Conservation (phyloP, 2,329 filamentous ascomycete species). For the Xylariaceae sp. region DNA sequence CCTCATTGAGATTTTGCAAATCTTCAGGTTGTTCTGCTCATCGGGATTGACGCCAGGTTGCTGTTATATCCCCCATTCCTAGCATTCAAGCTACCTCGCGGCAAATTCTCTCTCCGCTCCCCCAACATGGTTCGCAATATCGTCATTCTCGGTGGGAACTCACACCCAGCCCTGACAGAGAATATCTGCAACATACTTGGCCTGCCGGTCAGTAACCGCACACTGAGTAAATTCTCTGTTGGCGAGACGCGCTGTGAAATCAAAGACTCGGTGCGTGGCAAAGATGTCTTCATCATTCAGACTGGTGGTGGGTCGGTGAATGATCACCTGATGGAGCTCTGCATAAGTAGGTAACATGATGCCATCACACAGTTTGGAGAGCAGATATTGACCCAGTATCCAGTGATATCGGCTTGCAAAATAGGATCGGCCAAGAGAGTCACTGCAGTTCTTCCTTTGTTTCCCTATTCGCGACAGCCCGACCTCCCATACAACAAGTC, state of each 20-base stretch:
- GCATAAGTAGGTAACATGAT: constrained; percentile 67
- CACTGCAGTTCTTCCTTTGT: constrained; percentile 91
- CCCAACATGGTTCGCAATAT: constrained; percentile 88
- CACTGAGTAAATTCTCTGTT: constrained; percentile 90
- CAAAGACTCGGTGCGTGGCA: constrained; percentile 92
- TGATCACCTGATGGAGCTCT: constrained; percentile 93
- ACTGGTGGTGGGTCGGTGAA: constrained; percentile 92
- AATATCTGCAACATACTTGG: constrained; percentile 88
- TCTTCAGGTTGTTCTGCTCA: neutral
- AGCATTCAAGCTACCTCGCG: neutral
- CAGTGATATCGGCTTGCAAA: constrained; percentile 93
- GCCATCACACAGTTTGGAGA: neutral
- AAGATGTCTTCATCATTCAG: constrained; percentile 99
- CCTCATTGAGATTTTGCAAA: neutral
- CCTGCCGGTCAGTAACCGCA: constrained; percentile 82
- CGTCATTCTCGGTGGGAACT: constrained; percentile 90
- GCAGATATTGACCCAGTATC: constrained; percentile 26
- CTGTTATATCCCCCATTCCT: constrained; percentile 3
- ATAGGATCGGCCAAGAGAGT: constrained; percentile 90
- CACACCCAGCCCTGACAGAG: constrained; percentile 86
- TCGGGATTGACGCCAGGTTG: neutral
- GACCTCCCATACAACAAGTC: constrained; percentile 97
- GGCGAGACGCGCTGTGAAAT: constrained; percentile 97
- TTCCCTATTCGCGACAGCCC: constrained; percentile 95
- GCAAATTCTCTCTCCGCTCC: neutral